Conservation (phyloP, 345 rosid genomes). For the Melaleuca quinquenervia region DNA sequence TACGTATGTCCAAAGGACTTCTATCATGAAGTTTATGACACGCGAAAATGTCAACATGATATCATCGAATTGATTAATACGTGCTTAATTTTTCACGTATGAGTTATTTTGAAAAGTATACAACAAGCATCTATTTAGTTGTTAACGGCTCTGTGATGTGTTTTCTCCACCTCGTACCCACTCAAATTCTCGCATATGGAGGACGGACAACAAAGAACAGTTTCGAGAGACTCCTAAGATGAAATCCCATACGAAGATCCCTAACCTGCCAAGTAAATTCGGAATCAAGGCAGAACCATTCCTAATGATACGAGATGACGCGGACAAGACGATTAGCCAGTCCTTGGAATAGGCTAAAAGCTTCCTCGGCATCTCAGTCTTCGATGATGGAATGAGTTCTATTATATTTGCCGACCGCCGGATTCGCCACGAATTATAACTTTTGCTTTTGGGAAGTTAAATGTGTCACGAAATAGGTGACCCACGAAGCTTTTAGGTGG, state of each 20-base stretch:
- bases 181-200: not conserved
- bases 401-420: not conserved
- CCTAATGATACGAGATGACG: not conserved
- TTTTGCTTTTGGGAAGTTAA: not conserved
- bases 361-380: not conserved
- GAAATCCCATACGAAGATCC: not conserved
- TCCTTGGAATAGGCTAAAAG: not conserved
- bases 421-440: not conserved
- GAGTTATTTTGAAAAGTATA: not conserved
- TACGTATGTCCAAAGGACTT: not conserved
- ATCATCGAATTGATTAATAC: not conserved
- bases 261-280: not conserved
- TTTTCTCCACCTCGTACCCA: not conserved
- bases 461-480: not conserved
- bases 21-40: not conserved
- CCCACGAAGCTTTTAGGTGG: not conserved
- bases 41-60: not conserved
- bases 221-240: not conserved
- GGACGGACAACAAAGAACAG: not conserved
- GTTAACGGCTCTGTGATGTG: not conserved
- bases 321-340: not conserved
- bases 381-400: not conserved
- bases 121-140: not conserved
- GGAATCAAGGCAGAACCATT: not conserved
- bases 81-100: not conserved